phyloP scores from a whole-genome alignment of 2,329 filamentous ascomycete genomes.

The Cercospora citrullina region DNA sequence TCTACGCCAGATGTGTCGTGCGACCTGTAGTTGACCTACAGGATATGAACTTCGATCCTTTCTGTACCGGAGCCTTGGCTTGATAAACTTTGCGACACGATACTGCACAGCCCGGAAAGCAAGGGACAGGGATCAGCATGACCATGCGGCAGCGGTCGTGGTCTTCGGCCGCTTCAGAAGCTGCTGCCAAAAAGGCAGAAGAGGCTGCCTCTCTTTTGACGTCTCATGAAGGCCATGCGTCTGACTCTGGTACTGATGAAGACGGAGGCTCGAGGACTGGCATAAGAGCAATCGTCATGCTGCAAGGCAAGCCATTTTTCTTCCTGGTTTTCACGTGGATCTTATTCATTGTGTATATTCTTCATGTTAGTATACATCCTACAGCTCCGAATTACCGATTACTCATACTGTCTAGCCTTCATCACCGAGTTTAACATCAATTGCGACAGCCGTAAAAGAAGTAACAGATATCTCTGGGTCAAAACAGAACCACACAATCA shows the following conservation, averaged over 20 bases:
- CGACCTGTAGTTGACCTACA: not conserved
- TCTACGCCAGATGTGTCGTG: not conserved
- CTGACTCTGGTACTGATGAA: not conserved
- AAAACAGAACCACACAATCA: conserved; percentile 11
- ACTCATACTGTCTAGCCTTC: conserved; percentile 2
- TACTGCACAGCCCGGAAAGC: not conserved
- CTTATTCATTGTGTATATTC: conserved; percentile 16
- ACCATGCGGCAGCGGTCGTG: conserved; percentile 16
- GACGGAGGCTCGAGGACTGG: conserved; percentile 5
- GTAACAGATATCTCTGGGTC: not conserved
- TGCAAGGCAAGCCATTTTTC: conserved; percentile 16
- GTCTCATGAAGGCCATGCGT: not conserved
- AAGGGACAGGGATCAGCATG: conserved; percentile 5
- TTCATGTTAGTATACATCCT: conserved; percentile 10
- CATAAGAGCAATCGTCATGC: conserved; percentile 14
- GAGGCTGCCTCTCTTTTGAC: conserved; percentile 2
- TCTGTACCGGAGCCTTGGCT: not conserved
- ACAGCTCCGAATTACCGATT: not conserved
- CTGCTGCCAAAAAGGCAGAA: conserved; percentile 4
- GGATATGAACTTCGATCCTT: not conserved
- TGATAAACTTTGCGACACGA: not conserved
- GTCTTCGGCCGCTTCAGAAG: conserved; percentile 15
- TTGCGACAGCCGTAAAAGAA: not conserved
- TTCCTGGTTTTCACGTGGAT: conserved; percentile 16
- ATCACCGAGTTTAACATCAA: not conserved